Conservation (phyloP, 768 basidiomycete species). For the Lactarius quietus region DNA sequence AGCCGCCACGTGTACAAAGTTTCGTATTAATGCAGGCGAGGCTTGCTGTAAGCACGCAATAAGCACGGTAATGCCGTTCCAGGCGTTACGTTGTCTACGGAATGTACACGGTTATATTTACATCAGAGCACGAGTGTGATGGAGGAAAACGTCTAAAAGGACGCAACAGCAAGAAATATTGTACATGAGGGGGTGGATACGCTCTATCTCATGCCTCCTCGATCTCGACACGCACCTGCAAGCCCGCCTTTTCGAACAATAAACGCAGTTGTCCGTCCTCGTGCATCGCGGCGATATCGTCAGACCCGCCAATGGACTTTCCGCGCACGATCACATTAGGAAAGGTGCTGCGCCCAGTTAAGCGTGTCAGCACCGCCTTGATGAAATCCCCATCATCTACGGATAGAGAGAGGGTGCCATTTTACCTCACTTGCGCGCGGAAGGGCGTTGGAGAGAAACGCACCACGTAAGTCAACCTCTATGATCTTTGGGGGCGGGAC, state of each 20-base stretch:
- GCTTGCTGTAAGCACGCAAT: too few relatives aligned
- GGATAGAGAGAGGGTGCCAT: neutral
- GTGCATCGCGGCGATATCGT: conserved; percentile 54
- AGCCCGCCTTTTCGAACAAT: conserved; percentile 48
- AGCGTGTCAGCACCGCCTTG: conserved; percentile 60
- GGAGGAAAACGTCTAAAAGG: neutral
- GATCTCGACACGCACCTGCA: conserved; percentile 27
- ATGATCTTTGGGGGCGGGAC: conserved; percentile 63
- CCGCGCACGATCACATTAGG: conserved; percentile 72
- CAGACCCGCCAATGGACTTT: conserved; percentile 61
- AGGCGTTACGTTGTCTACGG: neutral
- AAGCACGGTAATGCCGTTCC: neutral
- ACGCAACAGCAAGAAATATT: conserved; percentile 7
- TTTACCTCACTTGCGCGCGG: neutral
- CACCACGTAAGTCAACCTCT: conserved; percentile 73
- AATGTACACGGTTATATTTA: neutral
- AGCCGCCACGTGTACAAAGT: too few relatives aligned
- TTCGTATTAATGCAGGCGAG: too few relatives aligned
- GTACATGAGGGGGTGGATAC: neutral
- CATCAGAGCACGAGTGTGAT: neutral
- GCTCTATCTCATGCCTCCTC: neutral
- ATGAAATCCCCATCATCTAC: conserved; percentile 60
- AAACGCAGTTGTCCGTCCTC: conserved; percentile 41
- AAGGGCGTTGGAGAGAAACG: conserved; percentile 24
- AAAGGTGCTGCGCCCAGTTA: conserved; percentile 67